Evolutionary conservation across 192 early-diverging fungal species (phyloP), one percentile per base, ranked within the genome.

Genomic region (Entomortierella lignicola): DNA sequence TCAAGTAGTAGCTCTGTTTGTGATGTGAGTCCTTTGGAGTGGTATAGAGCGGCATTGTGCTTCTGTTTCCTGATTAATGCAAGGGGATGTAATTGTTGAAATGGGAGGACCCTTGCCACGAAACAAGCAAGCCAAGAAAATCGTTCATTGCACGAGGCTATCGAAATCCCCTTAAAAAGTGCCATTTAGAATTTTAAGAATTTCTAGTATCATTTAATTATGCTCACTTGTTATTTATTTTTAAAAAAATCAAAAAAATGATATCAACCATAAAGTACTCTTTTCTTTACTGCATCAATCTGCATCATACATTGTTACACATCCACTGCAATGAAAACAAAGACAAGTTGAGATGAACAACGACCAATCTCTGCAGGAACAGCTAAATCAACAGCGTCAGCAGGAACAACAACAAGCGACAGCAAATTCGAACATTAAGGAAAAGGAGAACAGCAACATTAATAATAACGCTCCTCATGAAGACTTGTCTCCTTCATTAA

Each of bases 31-130:
- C 56, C 39, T 61, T 69, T 6, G 30, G 53, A 12, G 61, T 77
- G 13, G 66, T 48, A 37, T 69, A 77, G 27, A 77, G 44, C 20
- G 61, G 25, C 74, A 77, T 77, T 13, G 25, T 56, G 30, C 27
- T 15, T 6, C 15, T 32, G 4, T 18, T 59, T 34, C n/a, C 7
- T 47, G 39, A 27, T 43, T 5, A 15, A 47, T 20, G 20, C 4
- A 11, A n/a, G n/a, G n/a, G 20, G 44, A 47, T 12, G 20, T 47
- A 15, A n/a, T n/a, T n/a, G n/a, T n/a, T n/a, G n/a, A n/a, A n/a
- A n/a, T n/a, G n/a, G n/a, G n/a, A n/a, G n/a, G n/a, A n/a, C n/a
- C n/a, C n/a, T n/a, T n/a, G n/a, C n/a, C n/a, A n/a, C n/a, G n/a
- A n/a, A n/a, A n/a, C n/a, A n/a, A n/a, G n/a, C n/a, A 47, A 47